These are phyloP conservation scores for Biscogniauxia sp. DNA, from an alignment of 2,329 filamentous ascomycete genomes.

Conservation along the genomic window DNA sequence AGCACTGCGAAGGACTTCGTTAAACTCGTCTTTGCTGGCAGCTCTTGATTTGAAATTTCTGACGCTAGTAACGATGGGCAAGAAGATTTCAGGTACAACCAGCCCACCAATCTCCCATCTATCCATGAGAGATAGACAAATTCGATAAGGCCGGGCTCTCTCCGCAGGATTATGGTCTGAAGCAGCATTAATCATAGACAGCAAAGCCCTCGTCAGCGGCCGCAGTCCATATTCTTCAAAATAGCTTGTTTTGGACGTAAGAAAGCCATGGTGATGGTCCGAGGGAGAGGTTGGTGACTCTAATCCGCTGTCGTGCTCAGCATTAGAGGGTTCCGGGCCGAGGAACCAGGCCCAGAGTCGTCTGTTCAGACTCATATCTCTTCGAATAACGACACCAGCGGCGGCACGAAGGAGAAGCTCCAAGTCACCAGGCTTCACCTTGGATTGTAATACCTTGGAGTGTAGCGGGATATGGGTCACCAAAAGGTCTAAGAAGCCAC, in stretches of 20 bases:
- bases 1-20: conserved; percentile 87
- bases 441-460: conserved; percentile 74
- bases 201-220: conserved; percentile 69
- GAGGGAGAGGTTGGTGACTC: conserved; percentile 45
- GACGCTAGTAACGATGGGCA: conserved; percentile 80
- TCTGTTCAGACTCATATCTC: conserved; percentile 96
- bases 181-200: conserved; percentile 68
- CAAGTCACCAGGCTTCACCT: conserved; percentile 71
- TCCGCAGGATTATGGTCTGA: conserved; percentile 56
- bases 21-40: conserved; percentile 66
- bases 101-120: conserved; percentile 94
- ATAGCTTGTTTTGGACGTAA: conserved; percentile 68
- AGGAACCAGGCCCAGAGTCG: conserved; percentile 96
- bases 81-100: conserved; percentile 83
- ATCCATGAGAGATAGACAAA: conserved; percentile 95
- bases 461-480: conserved; percentile 87
- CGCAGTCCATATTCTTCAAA: conserved; percentile 78
- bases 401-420: conserved; percentile 80
- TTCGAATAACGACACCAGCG: conserved; percentile 78
- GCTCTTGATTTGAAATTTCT: conserved; percentile 68
- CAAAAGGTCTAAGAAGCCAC: conserved; percentile 88
- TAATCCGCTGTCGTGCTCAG: conserved; percentile 46
- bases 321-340: conserved; percentile 63
- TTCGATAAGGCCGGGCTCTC: conserved; percentile 79
- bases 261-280: conserved; percentile 43